Conservation (phyloP, 2,329 filamentous ascomycete genomes). For the Xylariaceae sp. region DNA sequence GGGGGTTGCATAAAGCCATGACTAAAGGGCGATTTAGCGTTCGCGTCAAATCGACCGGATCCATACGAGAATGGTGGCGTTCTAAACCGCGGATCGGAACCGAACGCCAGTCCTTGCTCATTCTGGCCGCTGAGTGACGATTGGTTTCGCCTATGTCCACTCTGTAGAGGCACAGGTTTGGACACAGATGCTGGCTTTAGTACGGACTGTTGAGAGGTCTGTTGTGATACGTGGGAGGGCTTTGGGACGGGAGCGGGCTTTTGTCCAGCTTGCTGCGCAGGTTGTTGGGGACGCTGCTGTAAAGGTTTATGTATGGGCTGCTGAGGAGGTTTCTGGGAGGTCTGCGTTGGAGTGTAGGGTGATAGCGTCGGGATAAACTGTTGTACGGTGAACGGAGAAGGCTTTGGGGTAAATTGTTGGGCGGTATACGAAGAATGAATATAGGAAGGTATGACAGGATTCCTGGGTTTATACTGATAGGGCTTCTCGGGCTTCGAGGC, state of each 20-base stretch:
- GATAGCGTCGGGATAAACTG: conserved; percentile 26
- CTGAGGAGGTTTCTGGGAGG: conserved; percentile 3
- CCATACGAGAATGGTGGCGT: conserved; percentile 40
- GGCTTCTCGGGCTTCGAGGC: conserved; percentile 35
- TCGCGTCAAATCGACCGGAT: conserved; percentile 33
- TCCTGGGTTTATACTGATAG: conserved; percentile 41
- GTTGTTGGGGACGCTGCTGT: not conserved
- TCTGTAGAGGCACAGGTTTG: conserved; percentile 22
- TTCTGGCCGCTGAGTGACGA: conserved; percentile 32
- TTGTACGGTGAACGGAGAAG: conserved; percentile 28
- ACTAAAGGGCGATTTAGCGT: conserved; percentile 39
- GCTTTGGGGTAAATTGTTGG: conserved; percentile 41
- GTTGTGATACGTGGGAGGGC: conserved; percentile 1
- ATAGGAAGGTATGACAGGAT: conserved; percentile 30
- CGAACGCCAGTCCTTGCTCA: conserved; percentile 33
- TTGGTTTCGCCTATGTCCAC: conserved; percentile 32
- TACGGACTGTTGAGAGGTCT: conserved; percentile 13
- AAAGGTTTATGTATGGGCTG: conserved; percentile 8
- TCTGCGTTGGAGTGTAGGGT: conserved; percentile 11
- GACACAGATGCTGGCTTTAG: conserved; percentile 25
- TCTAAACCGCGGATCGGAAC: conserved; percentile 37
- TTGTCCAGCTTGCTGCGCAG: conserved; percentile 17
- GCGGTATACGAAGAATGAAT: conserved; percentile 36
- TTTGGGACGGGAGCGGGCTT: conserved; percentile 17
- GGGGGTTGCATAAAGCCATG: conserved; percentile 38